Evolutionary conservation across 2,329 filamentous ascomycete species (phyloP).

Genomic region (Karstenula rhodostoma): DNA sequence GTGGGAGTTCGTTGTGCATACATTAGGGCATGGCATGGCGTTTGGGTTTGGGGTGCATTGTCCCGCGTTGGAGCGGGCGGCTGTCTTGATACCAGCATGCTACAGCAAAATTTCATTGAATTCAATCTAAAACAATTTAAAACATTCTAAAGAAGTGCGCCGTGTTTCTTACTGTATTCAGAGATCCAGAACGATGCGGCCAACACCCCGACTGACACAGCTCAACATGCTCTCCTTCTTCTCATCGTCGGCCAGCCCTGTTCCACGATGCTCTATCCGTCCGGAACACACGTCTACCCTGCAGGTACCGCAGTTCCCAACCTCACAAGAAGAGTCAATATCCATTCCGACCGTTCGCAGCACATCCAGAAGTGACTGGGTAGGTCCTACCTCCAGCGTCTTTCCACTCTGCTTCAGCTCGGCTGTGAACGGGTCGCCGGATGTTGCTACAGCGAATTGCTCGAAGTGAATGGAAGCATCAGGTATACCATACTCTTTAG

Average conservation of each 20-base stretch:
- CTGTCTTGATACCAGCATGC: conserved; percentile 13
- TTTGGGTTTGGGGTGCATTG: conserved; percentile 9
- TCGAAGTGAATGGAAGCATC: conserved; percentile 67
- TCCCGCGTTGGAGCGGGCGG: background rate
- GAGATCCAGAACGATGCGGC: conserved; percentile 43
- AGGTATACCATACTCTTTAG: conserved; percentile 54
- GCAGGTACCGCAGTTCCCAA: conserved; percentile 56
- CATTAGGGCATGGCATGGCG: background rate
- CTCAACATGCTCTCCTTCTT: conserved; percentile 46
- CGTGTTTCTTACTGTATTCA: conserved; percentile 9
- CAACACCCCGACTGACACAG: conserved; percentile 50
- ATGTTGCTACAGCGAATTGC: conserved; percentile 62
- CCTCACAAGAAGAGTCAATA: conserved; percentile 54
- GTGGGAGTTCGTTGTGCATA: conserved; percentile 9
- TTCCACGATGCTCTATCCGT: conserved; percentile 51
- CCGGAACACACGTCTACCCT: conserved; percentile 50
- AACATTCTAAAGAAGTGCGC: no score
- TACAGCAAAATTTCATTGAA: conserved; percentile 8
- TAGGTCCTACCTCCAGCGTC: conserved; percentile 55
- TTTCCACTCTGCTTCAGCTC: conserved; percentile 57
- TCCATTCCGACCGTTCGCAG: conserved; percentile 55
- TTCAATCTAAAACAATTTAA: background rate
- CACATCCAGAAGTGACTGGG: conserved; percentile 53
- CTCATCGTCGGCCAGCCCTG: conserved; percentile 47
- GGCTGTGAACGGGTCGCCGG: conserved; percentile 68